A percentile compares a stretch with the other conserved stretches of the same genome.
Evolutionary conservation across 768 basidiomycete genomes (phyloP).

Genomic region (Psilocybe cubensis): DNA sequence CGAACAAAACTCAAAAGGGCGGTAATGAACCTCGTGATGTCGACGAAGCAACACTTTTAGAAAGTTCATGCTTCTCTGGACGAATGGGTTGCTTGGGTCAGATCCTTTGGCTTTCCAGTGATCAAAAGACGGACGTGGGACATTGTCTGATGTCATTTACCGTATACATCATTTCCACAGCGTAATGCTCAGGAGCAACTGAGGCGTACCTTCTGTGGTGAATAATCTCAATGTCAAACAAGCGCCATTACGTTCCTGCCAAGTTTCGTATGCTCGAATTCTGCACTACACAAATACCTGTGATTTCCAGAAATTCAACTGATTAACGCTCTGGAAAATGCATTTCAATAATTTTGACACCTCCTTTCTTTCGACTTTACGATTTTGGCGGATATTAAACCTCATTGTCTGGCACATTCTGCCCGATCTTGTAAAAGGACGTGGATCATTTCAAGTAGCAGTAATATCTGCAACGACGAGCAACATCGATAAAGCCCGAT

Average conservation of each 20-base stretch:
- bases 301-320: not conserved
- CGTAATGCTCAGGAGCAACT: no score
- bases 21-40: not conserved
- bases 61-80: not conserved
- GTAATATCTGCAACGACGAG: slow-evolving; percentile 12
- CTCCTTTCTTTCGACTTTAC: not conserved
- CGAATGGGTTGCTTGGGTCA: not conserved
- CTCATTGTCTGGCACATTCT: slow-evolving; percentile 16
- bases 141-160: not conserved
- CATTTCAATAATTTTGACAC: not conserved
- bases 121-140: not conserved
- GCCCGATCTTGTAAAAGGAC: slow-evolving; percentile 17
- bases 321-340: not conserved
- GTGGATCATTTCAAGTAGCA: slow-evolving; percentile 13
- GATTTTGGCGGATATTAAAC: not conserved
- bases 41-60: not conserved
- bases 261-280: not conserved
- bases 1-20: not conserved
- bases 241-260: not conserved
- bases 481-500: not conserved
- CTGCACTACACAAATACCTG: no score
- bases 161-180: not conserved
- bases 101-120: not conserved
- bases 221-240: not conserved
- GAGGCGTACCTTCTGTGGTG: not conserved